Evolutionary conservation across 2,329 filamentous ascomycete genomes (phyloP), one percentile per base, ranked within the genome.

Genomic region (Microcyclosporella mali): DNA sequence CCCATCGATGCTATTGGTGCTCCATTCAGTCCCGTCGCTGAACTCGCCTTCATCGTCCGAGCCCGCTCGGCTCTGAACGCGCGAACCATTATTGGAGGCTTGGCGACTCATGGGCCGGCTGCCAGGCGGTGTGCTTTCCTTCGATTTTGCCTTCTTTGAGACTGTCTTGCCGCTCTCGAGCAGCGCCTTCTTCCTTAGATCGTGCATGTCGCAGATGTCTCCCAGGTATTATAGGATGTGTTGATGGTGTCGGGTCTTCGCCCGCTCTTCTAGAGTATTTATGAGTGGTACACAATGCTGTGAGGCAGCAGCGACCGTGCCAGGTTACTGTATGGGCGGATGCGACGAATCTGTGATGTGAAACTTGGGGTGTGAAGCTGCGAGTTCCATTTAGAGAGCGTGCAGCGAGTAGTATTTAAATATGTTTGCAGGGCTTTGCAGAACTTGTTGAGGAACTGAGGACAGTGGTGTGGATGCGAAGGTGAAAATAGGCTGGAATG

Each of bases 81-180:
- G 70, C 7, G 82, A 86, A 43, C 70, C 74, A 9, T 69, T 69
- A 14, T 78, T 77, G 33, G 79, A 82, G 44, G 71, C 71, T 31
- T 70, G 62, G 33, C 79, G 78, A 12, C 80, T 84, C 28, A 70
- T 71, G 43, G 72, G 70, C 28, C 79, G 78, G 11, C 80, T 84
- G 25, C 70, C 70, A 43, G 73, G 70, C 27, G 77, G 75, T 12
- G 78, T 79, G 33, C 68, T 70, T 44, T 73, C 70, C 46, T 71
- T 70, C 16, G 76, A 75, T 47, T 72, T 74, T 16, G 81, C 80
- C 64, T 86, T 87, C 56, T 74, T 75, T 35, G 84, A 87, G 27
- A 79, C 67, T 12, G 82, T 88, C 70, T 88, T 88, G 61, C 78
- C 77, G 67, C 78, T 81, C 66, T 83, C 81, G 45, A 87, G 76